phyloP scores from a whole-genome alignment of 2,329 filamentous ascomycete genomes.

The Rhynchosporium secalis region DNA sequence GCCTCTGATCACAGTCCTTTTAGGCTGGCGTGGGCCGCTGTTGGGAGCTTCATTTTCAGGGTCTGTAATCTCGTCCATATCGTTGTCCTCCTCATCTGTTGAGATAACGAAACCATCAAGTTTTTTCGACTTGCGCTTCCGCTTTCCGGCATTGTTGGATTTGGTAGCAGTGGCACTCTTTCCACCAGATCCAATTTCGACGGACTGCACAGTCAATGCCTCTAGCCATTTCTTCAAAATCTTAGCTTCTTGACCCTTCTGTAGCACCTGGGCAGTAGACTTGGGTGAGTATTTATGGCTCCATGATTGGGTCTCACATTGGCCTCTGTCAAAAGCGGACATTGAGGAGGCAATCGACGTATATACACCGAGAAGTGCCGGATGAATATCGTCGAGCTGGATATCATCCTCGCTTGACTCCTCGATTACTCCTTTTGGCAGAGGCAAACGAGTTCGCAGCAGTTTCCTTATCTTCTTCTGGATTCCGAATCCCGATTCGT shows the following conservation, averaged over 20 bases:
- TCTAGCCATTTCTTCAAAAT: slow-evolving; percentile 81
- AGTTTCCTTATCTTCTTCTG: slow-evolving; percentile 51
- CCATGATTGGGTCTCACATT: slow-evolving; percentile 75
- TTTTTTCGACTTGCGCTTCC: slow-evolving; percentile 65
- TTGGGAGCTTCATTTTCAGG: slow-evolving; percentile 50
- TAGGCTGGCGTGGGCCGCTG: slow-evolving; percentile 43
- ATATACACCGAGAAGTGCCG: slow-evolving; percentile 61
- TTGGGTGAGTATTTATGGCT: slow-evolving; percentile 79
- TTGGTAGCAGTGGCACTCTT: slow-evolving; percentile 28
- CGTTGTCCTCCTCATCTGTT: slow-evolving; percentile 71
- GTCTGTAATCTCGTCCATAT: slow-evolving; percentile 68
- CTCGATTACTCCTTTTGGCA: slow-evolving; percentile 22
- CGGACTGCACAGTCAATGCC: slow-evolving; percentile 71
- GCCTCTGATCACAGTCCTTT: slow-evolving; percentile 54
- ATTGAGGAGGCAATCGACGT: slow-evolving; percentile 58
- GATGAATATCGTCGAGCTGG: slow-evolving; percentile 45
- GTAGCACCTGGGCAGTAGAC: slow-evolving; percentile 70
- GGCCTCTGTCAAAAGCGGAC: slow-evolving; percentile 78
- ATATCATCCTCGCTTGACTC: slow-evolving; percentile 43
- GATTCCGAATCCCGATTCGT: slow-evolving; percentile 58
- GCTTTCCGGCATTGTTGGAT: slow-evolving; percentile 52
- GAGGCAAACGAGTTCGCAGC: slow-evolving; percentile 39
- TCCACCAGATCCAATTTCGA: slow-evolving; percentile 58
- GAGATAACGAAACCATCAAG: slow-evolving; percentile 79
- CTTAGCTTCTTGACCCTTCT: slow-evolving; percentile 66